These are phyloP conservation scores for Barnettozyma vustinii DNA, from an alignment of 805 yeast species.

Conservation along the genomic window DNA sequence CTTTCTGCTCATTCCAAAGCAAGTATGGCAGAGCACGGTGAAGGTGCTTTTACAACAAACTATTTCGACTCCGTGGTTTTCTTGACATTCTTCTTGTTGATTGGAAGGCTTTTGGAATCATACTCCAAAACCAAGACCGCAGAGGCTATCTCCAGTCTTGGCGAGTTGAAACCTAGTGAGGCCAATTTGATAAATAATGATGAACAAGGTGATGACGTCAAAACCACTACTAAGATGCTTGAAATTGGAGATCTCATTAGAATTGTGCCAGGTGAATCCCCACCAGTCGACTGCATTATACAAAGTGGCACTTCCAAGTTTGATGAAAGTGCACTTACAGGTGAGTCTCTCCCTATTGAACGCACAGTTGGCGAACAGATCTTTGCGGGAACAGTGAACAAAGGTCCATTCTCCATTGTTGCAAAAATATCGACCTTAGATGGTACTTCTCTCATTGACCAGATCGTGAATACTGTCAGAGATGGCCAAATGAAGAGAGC, in stretches of 20 bases:
- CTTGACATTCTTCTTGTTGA: constrained; percentile 61
- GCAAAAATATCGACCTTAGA: constrained; percentile 54
- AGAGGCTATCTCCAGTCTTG: constrained; percentile 51
- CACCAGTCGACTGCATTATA: constrained; percentile 52
- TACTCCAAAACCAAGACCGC: constrained; percentile 65
- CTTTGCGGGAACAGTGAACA: constrained; percentile 67
- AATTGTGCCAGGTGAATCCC: constrained; percentile 51
- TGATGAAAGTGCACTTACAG: constrained; percentile 59
- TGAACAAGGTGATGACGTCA: constrained; percentile 26
- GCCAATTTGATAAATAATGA: constrained; percentile 46
- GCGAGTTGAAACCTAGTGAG: constrained; percentile 42
- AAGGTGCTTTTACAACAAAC: constrained; percentile 49
- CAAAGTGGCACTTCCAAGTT: constrained; percentile 43
- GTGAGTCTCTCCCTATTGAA: constrained; percentile 55
- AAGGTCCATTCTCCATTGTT: constrained; percentile 47
- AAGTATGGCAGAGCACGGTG: constrained; percentile 6
- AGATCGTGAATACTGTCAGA: constrained; percentile 62
- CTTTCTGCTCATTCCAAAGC: constrained; percentile 33
- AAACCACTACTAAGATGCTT: constrained; percentile 37
- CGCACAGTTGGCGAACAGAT: constrained; percentile 59
- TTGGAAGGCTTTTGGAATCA: constrained; percentile 66
- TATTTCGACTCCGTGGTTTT: constrained; percentile 80
- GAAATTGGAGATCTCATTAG: constrained; percentile 48
- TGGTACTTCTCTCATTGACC: constrained; percentile 63
- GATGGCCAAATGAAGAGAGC: constrained; percentile 71